Evolutionary conservation across 2,329 filamentous ascomycete genomes (phyloP), one percentile per base, ranked within the genome.

Genomic region (Zymoseptoria ardabiliae): DNA sequence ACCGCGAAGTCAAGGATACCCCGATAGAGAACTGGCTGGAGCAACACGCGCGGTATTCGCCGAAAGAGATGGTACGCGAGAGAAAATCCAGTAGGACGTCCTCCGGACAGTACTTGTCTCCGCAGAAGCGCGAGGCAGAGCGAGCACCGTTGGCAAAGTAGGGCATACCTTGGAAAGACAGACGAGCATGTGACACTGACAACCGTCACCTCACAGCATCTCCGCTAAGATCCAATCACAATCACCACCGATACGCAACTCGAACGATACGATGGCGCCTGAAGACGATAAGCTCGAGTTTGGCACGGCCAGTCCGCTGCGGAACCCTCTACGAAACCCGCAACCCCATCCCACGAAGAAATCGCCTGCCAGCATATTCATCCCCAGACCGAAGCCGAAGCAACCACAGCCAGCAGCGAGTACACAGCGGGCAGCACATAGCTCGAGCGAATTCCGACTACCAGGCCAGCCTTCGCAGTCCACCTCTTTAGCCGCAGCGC

Each of bases 281-380:
- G 60, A 56, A 21, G 59, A 63, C n/a, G 66, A 67, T 6, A 60
- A 58, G 21, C 76, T 80, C 48, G 78, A 85, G 66, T 86, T 86
- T 67, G 84, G 84, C 55, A 80, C 81, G 65, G 76, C 84, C 1
- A 85, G 82, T 62, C 81, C 82, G 17, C 72, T 86, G 58, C 75
- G 81, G 64, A 77, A 79, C 69, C 74, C 80, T 62, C 63, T 67
- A 11, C 57, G 55, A 19, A 54, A 51, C 21, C 74, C 80, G 62
- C 62, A 66, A 11, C 57, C 53, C 20, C 52, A 51, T 19, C 30
- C 20, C 17, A 67, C 65, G 59, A 68, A 68, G 60, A 55, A 62
- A 19, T 57, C 66, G 22, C 60, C 68, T n/a, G 62, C 58, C 30
- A 60, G 54, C 58, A 58, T 70, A 17, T 71, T 70, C 62, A 61